Conservation (phyloP, 176 grass and related monocot species). For the Bolboschoenus planiculmis region DNA sequence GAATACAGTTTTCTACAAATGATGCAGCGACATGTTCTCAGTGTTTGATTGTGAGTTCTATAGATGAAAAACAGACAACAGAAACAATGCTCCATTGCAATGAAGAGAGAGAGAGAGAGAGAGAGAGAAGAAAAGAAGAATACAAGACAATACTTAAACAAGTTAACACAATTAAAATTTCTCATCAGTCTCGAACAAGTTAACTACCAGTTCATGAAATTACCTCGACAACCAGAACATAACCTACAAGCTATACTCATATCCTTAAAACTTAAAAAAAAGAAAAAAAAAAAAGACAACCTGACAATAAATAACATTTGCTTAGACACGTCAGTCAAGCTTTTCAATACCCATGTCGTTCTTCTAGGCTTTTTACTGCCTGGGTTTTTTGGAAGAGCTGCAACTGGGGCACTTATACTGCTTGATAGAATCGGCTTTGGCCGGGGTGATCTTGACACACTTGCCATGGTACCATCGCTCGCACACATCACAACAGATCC, state of each 20-base stretch:
- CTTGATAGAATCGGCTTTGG: conserved; percentile 93
- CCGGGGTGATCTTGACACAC: conserved; percentile 94
- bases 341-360: background rate
- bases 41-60: background rate
- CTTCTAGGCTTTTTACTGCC: background rate
- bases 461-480: conserved; percentile 97
- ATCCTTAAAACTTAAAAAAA: conserved; percentile 35
- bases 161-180: background rate
- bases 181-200: background rate
- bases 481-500: conserved; percentile 90
- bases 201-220: conserved; percentile 7
- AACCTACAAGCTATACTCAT: conserved; percentile 37
- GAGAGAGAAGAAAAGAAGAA: background rate
- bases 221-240: conserved; percentile 12
- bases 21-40: background rate
- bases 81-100: background rate
- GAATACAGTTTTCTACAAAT: background rate
- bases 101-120: too few species aligned
- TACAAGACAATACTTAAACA: background rate
- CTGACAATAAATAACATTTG: conserved; percentile 17
- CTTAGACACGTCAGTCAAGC: conserved; percentile 20
- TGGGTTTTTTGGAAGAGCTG: conserved; percentile 63
- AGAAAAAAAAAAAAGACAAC: conserved; percentile 36
- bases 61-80: background rate
- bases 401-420: conserved; percentile 98